Base-by-base conservation (phyloP, 2,329 filamentous ascomycete species). In the Ampelomyces quisqualis region DNA sequence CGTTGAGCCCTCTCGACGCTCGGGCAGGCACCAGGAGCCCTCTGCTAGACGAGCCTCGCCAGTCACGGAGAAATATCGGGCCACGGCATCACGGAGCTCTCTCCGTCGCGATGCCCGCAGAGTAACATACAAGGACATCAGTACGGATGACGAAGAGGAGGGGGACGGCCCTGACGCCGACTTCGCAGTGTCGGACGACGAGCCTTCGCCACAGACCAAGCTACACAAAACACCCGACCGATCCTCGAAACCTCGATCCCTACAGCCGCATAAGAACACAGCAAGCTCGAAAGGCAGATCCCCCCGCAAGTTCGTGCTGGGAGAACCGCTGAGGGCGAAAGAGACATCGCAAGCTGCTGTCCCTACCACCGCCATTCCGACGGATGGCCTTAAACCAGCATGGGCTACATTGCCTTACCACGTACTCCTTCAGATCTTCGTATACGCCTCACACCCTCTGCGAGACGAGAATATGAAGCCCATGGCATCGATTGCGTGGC, bases 391-490 rank as follows among this genome's bases (percentile, higher is more conserved):
- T 29, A 55, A 43, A 33, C 60, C 57, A 7, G 43, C 47, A n/a
- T 63, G 60, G 60, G 38, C 52, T 11, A 52, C 54, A 10, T 73
- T 89, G 15, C 82, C 85, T 1, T 87, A 89, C 53, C 77, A 82
- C 31, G 76, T 88, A 11, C 81, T 90, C 50, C 70, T 81, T 17
- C 77, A 82, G 39, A 81, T 93, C 26, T 88, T 94, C 58, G 70
- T 78, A 32, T 82, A 80, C 62, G 83, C 86, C 8, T 80, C 84
- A 2, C 68, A 75, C 34, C 79, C 81, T 3, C 69, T 85, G 11
- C 75, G 76, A 34, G 72, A 69, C 53, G 67, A 69, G 71, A 59
- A 71, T 34, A 70, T 70, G 49, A 66, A 64, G 21, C 70, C 73
- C 14, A 68, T 70, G 4, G 32, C 61, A 1, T 74, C 73, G 9